phyloP scores from a whole-genome alignment of 305 asterid genomes.

The Ilex paraguariensis region DNA sequence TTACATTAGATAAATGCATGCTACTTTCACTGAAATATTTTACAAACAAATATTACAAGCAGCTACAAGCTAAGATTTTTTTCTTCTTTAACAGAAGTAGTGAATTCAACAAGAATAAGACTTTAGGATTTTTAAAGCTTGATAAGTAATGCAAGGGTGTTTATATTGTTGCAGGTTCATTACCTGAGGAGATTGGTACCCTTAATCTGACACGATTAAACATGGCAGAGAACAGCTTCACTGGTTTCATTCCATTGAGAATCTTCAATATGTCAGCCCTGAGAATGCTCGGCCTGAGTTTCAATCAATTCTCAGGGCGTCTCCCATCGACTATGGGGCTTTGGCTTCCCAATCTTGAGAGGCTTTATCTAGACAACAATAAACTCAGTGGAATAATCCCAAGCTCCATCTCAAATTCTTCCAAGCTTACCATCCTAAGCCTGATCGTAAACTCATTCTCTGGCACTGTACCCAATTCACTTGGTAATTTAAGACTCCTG shows the following conservation, averaged over 20 bases:
- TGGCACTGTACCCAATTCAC: neutral
- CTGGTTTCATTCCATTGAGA: neutral
- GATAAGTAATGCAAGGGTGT: neutral
- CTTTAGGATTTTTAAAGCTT: too few relatives aligned
- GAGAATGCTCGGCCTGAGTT: neutral
- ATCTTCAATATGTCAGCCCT: slow-evolving; percentile 6
- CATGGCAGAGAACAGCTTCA: neutral
- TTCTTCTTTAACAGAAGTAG: too few relatives aligned
- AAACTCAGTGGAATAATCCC: slow-evolving; percentile 2
- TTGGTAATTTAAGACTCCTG: neutral
- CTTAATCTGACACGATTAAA: neutral
- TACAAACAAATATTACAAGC: too few relatives aligned
- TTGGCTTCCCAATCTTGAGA: slow-evolving; percentile 15
- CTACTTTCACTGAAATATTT: too few relatives aligned
- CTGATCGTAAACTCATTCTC: neutral
- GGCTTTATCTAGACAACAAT: slow-evolving; percentile 3
- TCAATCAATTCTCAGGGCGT: slow-evolving; percentile 9
- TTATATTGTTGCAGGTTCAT: slow-evolving; percentile 1
- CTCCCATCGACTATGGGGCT: slow-evolving; percentile 8
- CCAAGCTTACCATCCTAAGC: neutral
- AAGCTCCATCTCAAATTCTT: neutral
- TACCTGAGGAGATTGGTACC: neutral
- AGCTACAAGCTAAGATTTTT: too few relatives aligned
- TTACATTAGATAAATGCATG: too few relatives aligned
- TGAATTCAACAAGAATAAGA: too few relatives aligned